Conservation (phyloP, 495 filamentous ascomycete species). For the Rusavskia elegans region DNA sequence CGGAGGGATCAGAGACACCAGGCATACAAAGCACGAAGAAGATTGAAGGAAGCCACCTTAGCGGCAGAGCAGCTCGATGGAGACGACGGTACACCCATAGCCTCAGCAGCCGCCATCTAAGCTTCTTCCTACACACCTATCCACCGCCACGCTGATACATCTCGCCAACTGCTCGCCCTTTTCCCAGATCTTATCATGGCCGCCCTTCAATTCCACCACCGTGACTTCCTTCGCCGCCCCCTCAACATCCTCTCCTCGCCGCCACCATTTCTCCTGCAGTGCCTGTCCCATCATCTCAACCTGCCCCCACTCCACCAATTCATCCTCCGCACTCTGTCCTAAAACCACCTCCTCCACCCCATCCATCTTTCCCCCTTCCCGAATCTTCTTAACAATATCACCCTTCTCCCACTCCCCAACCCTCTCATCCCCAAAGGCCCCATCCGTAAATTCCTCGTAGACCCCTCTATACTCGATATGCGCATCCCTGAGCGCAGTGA, state of each 20-base stretch:
- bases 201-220: constrained; percentile 34
- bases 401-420: constrained; percentile 33
- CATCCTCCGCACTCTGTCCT: constrained; percentile 43
- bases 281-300: constrained; percentile 27
- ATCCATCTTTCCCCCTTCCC: constrained; percentile 23
- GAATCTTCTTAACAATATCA: constrained; percentile 27
- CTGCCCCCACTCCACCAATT: constrained; percentile 41
- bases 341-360: constrained; percentile 35
- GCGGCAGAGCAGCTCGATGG: constrained; percentile 3
- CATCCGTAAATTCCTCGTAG: constrained; percentile 43
- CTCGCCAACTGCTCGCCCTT: constrained; percentile 33
- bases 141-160: constrained; percentile 34
- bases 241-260: constrained; percentile 6
- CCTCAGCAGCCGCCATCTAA: not conserved
- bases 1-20: constrained; percentile 3
- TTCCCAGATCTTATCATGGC: constrained; percentile 48
- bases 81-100: not conserved
- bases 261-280: constrained; percentile 17
- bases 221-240: constrained; percentile 18
- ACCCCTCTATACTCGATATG: constrained; percentile 23
- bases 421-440: constrained; percentile 44
- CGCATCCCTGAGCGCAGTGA: constrained; percentile 33
- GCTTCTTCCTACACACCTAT: constrained; percentile 25
- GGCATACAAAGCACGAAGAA: constrained; percentile 2
- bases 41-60: constrained; percentile 10